Evolutionary conservation across 2,329 filamentous ascomycete species (phyloP).

Genomic region (Epichloe amarillans): DNA sequence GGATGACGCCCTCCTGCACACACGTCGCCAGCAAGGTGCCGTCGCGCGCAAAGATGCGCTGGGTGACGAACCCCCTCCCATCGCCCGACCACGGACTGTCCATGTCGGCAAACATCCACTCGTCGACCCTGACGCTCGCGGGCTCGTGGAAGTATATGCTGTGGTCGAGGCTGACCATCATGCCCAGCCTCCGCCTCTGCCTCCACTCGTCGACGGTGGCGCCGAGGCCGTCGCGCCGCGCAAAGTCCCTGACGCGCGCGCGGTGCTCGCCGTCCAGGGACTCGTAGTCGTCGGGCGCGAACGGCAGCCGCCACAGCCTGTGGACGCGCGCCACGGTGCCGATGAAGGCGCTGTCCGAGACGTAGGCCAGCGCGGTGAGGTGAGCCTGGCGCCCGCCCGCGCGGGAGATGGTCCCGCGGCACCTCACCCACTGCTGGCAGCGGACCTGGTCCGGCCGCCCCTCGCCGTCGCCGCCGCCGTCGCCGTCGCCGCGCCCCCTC

Average conservation of each 20-base stretch:
- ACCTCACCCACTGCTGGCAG: slow-evolving; percentile 61
- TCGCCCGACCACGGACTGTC: slow-evolving; percentile 70
- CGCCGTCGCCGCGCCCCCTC: too few species aligned
- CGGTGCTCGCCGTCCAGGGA: slow-evolving; percentile 28
- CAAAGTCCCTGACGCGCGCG: slow-evolving; percentile 21
- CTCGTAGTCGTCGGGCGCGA: slow-evolving; percentile 39
- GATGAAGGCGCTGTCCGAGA: slow-evolving; percentile 88
- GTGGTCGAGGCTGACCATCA: slow-evolving; percentile 76
- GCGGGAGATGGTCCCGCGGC: slow-evolving; percentile 58
- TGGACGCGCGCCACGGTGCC: slow-evolving; percentile 76
- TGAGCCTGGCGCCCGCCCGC: slow-evolving; percentile 68
- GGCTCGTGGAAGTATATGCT: slow-evolving; percentile 56
- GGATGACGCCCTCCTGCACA: slow-evolving; percentile 47
- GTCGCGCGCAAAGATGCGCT: slow-evolving; percentile 58
- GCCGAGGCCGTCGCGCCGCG: slow-evolving; percentile 25
- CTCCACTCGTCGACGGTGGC: slow-evolving; percentile 32
- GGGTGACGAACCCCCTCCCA: slow-evolving; percentile 61
- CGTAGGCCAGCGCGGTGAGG: slow-evolving; percentile 78
- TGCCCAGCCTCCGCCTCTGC: slow-evolving; percentile 51
- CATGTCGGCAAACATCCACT: slow-evolving; percentile 75
- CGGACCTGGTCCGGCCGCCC: slow-evolving; percentile 50
- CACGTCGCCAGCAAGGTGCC: slow-evolving; percentile 66
- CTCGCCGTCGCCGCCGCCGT: slow-evolving; percentile 6
- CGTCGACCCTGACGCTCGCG: slow-evolving; percentile 42
- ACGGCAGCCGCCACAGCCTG: slow-evolving; percentile 61